Base-by-base conservation (phyloP, 148 eudicot genomes). In the Selenicereus undatus region DNA sequence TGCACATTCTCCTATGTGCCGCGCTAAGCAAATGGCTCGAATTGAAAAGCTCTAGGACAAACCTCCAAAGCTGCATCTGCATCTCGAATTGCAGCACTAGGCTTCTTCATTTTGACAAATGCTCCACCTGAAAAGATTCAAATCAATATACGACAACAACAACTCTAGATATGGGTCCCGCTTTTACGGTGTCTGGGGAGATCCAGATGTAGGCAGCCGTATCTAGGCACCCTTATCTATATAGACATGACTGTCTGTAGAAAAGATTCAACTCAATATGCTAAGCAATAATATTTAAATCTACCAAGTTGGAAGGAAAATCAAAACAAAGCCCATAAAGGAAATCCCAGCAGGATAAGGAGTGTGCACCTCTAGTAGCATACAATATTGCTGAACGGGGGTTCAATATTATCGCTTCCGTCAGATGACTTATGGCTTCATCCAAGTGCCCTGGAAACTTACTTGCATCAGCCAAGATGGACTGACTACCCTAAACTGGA, bases 31-130 rank as follows among this genome's bases (percentile, higher is more conserved):
- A 64, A 24, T 26, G 24, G 43, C 43, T 24, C 56, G 56, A 45
- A 74, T 29, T 11, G 0, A 30, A n/a, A 11, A 60, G 29, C 70
- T 30, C 74, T 42, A 39, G 71, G 39, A 74, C 48, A 71, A 80
- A 92, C 95, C 93, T 89, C 83, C 54, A 92, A 84, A 79, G 95
- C 95, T 30, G 93, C 92, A 83, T 84, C 85, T 29, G 93, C 89
- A 86, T 92, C 93, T 62, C 87, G 89, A 52, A 89, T 86, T 32
- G 93, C 90, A 70, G 95, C 95, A 86, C 89, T 92, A 78, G 95
- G 95, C 79, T 87, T 92, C 83, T 84, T 85, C 84, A 89, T 79
- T 77, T 89, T 88, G 50, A 89, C 84, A 81, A 73, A 88, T 2
- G 84, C 90, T 80, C 79, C 85, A 80, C 89, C 95, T 92, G 90